A percentile compares a stretch with the other conserved stretches of the same genome.
Evolutionary conservation across 2,329 filamentous ascomycete genomes (phyloP).

Genomic region (Monilinia polystroma): DNA sequence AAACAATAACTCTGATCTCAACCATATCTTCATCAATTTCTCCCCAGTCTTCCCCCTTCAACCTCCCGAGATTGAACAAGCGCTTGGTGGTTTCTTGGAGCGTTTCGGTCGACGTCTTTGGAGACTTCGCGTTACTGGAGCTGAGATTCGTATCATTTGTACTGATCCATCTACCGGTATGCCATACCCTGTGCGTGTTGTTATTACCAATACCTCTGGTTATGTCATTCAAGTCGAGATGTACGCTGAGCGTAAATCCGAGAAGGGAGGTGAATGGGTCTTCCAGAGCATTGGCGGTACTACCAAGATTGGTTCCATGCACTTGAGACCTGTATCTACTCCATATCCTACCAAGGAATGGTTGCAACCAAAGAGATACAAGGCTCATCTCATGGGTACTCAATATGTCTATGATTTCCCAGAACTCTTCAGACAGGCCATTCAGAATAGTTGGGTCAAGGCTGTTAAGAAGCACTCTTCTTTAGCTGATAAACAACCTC

Average conservation of each 20-base stretch:
- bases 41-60: constrained; percentile 92
- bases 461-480: constrained; percentile 70
- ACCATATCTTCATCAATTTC: constrained; percentile 99
- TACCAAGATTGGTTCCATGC: constrained; percentile 93
- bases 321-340: constrained; percentile 84
- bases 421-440: constrained; percentile 96
- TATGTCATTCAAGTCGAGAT: constrained; percentile 98
- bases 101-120: constrained; percentile 93
- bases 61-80: constrained; percentile 86
- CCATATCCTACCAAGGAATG: constrained; percentile 98
- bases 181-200: constrained; percentile 88
- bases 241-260: constrained; percentile 95
- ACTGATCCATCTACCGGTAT: constrained; percentile 81
- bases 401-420: constrained; percentile 99
- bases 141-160: constrained; percentile 97
- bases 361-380: constrained; percentile 98
- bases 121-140: constrained; percentile 93
- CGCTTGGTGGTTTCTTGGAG: constrained; percentile 91
- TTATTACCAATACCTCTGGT: constrained; percentile 97
- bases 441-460: constrained; percentile 90
- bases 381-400: constrained; percentile 98
- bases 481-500: constrained; percentile 77
- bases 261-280: constrained; percentile 90
- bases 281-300: constrained; percentile 97
- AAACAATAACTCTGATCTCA: constrained; percentile 98